Percentiles rank a stretch among this genome's conserved stretches.
Conservation (phyloP, 305 asterid species). For the Fraxinus nigra region DNA sequence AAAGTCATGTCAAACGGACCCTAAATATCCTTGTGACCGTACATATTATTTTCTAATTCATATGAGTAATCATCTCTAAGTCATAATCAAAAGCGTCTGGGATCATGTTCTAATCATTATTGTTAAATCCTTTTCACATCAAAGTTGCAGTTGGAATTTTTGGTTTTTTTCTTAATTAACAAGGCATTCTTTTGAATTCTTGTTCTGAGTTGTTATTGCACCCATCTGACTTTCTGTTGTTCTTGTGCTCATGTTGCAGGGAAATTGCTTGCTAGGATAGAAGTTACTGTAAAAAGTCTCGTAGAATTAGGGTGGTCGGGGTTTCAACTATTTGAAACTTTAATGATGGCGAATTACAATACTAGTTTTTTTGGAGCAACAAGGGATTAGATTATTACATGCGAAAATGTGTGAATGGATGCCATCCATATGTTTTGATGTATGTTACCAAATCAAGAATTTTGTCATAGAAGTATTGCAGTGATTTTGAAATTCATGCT, state of each 20-base stretch:
- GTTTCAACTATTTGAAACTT: conserved; percentile 24
- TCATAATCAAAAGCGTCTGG: not conserved
- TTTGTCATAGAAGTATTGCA: not conserved
- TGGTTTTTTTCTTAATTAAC: not conserved
- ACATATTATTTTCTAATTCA: not conserved
- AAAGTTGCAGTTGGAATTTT: not conserved
- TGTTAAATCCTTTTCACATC: not conserved
- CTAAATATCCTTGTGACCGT: not conserved
- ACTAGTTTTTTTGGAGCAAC: not conserved
- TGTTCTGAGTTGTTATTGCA: not conserved
- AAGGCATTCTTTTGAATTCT: not conserved
- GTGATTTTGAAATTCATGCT: not conserved
- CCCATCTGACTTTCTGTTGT: not conserved
- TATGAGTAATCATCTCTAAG: not conserved
- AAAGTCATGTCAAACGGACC: not conserved
- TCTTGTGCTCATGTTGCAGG: conserved; percentile 25
- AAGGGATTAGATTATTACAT: not conserved
- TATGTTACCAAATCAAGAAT: not conserved
- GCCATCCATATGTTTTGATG: not conserved
- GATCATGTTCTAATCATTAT: not conserved
- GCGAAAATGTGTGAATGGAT: not conserved
- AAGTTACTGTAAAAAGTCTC: conserved; percentile 20
- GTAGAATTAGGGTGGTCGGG: conserved; percentile 11
- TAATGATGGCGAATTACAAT: not conserved
- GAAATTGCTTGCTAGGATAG: not conserved